Percentiles rank a stretch among this genome's conserved stretches.
Conservation (phyloP, 768 basidiomycete species). For the Mycena filopes region DNA sequence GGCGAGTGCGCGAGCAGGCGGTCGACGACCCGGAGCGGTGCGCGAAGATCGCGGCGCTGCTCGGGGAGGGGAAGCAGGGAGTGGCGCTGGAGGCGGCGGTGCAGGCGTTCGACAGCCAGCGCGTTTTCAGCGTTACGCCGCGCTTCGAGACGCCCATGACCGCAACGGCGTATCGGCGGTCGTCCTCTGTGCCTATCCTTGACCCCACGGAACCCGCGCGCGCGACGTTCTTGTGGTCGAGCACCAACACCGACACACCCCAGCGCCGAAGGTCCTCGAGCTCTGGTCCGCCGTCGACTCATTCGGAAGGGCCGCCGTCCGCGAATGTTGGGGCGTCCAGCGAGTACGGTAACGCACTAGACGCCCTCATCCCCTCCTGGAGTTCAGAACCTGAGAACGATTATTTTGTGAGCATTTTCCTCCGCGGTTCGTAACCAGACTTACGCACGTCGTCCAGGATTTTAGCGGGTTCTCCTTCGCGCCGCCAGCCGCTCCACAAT, state of each 20-base stretch:
- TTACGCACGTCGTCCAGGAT: background rate
- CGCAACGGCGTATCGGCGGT: too few species aligned
- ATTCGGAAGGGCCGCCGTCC: background rate
- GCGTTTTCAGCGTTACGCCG: slow-evolving; percentile 56
- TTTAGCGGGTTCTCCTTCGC: too few species aligned
- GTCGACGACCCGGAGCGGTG: slow-evolving; percentile 44
- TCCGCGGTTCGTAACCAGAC: background rate
- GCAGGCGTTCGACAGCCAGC: slow-evolving; percentile 60
- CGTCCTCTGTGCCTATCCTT: slow-evolving; percentile 53
- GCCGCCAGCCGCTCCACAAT: background rate
- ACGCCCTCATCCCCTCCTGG: background rate
- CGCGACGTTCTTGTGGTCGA: background rate
- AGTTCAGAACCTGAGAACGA: too few species aligned
- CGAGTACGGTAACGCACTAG: background rate
- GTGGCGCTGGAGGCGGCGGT: slow-evolving; percentile 65
- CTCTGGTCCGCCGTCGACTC: too few species aligned
- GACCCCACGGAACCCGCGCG: slow-evolving; percentile 29
- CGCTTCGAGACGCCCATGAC: too few species aligned
- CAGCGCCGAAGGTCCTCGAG: too few species aligned
- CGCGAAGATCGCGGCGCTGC: too few species aligned
- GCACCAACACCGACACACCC: too few species aligned
- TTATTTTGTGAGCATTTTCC: background rate
- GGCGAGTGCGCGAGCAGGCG: slow-evolving; percentile 65
- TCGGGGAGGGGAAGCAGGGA: slow-evolving; percentile 72
- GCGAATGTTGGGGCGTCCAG: too few species aligned